Evolutionary conservation across 805 yeast species (phyloP).

Genomic region (Clavispora vitiphila): DNA sequence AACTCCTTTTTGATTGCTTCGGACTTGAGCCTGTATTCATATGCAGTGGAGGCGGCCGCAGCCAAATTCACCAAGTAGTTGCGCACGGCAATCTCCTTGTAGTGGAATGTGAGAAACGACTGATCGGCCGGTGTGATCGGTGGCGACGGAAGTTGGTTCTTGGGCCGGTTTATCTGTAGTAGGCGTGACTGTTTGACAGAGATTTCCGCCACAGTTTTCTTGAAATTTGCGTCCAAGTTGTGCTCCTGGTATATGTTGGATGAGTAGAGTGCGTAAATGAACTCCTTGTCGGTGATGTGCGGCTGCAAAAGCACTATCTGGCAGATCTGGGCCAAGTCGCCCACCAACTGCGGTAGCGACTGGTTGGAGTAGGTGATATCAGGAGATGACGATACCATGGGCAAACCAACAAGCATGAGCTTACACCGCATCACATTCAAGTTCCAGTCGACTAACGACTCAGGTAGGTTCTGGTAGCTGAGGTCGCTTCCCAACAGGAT

Average conservation of each 20-base stretch:
- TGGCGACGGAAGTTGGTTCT: constrained; percentile 12
- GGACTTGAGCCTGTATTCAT: constrained; percentile 41
- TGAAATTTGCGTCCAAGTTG: constrained; percentile 40
- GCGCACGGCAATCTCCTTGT: constrained; percentile 42
- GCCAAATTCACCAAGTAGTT: constrained; percentile 49
- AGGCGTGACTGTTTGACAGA: constrained; percentile 44
- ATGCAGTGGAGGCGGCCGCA: constrained; percentile 51
- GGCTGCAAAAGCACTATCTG: constrained; percentile 37
- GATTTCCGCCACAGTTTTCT: constrained; percentile 44
- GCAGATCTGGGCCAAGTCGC: constrained; percentile 38
- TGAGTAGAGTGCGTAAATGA: constrained; percentile 34
- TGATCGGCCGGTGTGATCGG: constrained; percentile 30
- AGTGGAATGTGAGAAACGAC: constrained; percentile 29
- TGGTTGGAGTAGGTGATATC: constrained; percentile 28
- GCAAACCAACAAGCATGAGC: constrained; percentile 37
- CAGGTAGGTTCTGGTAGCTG: constrained; percentile 33
- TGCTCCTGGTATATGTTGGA: constrained; percentile 47
- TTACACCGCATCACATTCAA: constrained; percentile 46
- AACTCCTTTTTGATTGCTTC: constrained; percentile 29
- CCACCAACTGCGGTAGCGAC: constrained; percentile 36
- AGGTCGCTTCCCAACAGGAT: constrained; percentile 39
- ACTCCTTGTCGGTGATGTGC: constrained; percentile 38
- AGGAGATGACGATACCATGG: constrained; percentile 33
- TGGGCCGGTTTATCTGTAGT: constrained; percentile 32
- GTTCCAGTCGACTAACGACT: constrained; percentile 47